Conservation (phyloP, 2,329 filamentous ascomycete genomes). For the Aspergillus puulaauensis region DNA sequence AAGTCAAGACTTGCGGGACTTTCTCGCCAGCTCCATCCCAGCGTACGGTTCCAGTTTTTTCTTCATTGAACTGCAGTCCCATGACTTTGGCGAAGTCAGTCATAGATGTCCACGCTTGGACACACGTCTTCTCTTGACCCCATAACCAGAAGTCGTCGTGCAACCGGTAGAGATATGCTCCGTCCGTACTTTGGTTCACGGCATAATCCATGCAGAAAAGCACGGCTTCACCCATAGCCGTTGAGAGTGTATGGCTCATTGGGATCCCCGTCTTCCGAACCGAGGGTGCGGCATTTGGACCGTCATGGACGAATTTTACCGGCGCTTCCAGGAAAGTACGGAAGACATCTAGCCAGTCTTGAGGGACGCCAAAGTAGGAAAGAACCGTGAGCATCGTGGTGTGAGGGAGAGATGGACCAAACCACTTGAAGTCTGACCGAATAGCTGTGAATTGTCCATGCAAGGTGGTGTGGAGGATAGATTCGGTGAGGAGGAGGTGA, state of each 20-base stretch:
- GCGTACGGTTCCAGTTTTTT: conserved; percentile 56
- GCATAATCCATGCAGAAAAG: conserved; percentile 67
- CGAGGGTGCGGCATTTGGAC: conserved; percentile 43
- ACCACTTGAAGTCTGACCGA: conserved; percentile 59
- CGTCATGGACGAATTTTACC: conserved; percentile 58
- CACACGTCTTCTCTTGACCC: conserved; percentile 55
- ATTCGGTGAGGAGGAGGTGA: conserved; percentile 57
- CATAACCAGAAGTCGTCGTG: conserved; percentile 70
- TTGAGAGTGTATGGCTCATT: conserved; percentile 59
- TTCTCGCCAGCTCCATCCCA: conserved; percentile 28
- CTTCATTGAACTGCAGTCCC: conserved; percentile 58
- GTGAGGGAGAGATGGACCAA: conserved; percentile 60
- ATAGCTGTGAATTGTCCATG: conserved; percentile 54
- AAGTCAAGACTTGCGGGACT: conserved; percentile 5
- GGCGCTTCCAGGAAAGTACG: conserved; percentile 59
- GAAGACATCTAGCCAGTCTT: conserved; percentile 61
- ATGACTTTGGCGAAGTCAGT: conserved; percentile 55
- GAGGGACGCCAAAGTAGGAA: conserved; percentile 58
- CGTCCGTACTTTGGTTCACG: conserved; percentile 58
- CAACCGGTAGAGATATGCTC: conserved; percentile 59
- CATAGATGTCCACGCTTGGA: conserved; percentile 60
- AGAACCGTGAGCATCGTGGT: conserved; percentile 58
- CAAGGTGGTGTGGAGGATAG: conserved; percentile 50
- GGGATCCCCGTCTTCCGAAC: conserved; percentile 59
- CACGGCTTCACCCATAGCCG: conserved; percentile 59